Percentiles rank a stretch among this genome's conserved stretches.
These are phyloP conservation scores for peach (Prunus persica) DNA, from an alignment of 306 rosid genomes.

Conservation along the genomic window Prunus_persica_NCBIv2 NC_034010.1:24210001-24210500, in stretches of 20 bases:
- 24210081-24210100: conserved; percentile 26
- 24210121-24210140: neutral
- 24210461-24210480: conserved; percentile 80
- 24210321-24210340: conserved; percentile 68
- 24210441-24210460: neutral
- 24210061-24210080: conserved; percentile 85
- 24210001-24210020: conserved; percentile 81
- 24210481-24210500: conserved; percentile 91
- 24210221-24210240: neutral
- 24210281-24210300: conserved; percentile 79
- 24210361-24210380: neutral
- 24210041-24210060: conserved; percentile 79
- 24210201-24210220: neutral
- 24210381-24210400: neutral
- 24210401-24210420: neutral
- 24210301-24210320: conserved; percentile 82
- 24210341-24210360: neutral
- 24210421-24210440: neutral
- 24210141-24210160: neutral
- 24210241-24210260: conserved; percentile 1
- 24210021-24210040: conserved; percentile 93
- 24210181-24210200: neutral
- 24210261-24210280: conserved; percentile 47
- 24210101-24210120: neutral
- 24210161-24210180: neutral